Conservation (phyloP, 192 early-diverging fungal species). For the Kickxella alabastrina region DNA sequence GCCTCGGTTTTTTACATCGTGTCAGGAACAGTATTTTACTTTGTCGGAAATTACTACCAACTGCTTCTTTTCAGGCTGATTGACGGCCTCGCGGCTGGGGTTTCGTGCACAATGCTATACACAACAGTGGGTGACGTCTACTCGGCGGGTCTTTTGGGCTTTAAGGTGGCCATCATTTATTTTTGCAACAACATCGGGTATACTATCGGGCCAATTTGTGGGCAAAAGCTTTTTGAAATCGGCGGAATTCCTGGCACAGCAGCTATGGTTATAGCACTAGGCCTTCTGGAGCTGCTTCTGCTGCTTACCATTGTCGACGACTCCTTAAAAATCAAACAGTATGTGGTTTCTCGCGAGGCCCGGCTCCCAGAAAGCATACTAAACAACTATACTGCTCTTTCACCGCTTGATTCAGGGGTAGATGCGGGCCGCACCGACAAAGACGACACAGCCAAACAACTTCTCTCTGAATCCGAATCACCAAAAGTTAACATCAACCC, state of each 20-base stretch:
- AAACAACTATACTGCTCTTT: neutral
- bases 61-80: slow-evolving; percentile 22
- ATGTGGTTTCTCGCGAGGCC: neutral
- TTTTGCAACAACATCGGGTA: slow-evolving; percentile 36
- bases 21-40: slow-evolving; percentile 25
- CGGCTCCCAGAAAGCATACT: no score
- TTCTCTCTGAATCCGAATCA: no score
- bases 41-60: slow-evolving; percentile 22
- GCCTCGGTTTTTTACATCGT: slow-evolving; percentile 15
- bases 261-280: slow-evolving; percentile 25
- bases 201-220: slow-evolving; percentile 30
- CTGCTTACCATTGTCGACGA: slow-evolving; percentile 16
- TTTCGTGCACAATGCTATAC: slow-evolving; percentile 30
- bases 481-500: neutral
- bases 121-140: slow-evolving; percentile 34
- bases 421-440: neutral
- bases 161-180: slow-evolving; percentile 28
- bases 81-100: slow-evolving; percentile 28
- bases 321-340: slow-evolving; percentile 10
- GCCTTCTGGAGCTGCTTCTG: slow-evolving; percentile 16
- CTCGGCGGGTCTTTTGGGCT: slow-evolving; percentile 28
- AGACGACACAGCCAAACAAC: neutral
- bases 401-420: neutral
- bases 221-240: slow-evolving; percentile 19
- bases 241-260: slow-evolving; percentile 17